phyloP scores from a whole-genome alignment of 1,284 basidiomycete species.

The Trichosporon inkin region DNA sequence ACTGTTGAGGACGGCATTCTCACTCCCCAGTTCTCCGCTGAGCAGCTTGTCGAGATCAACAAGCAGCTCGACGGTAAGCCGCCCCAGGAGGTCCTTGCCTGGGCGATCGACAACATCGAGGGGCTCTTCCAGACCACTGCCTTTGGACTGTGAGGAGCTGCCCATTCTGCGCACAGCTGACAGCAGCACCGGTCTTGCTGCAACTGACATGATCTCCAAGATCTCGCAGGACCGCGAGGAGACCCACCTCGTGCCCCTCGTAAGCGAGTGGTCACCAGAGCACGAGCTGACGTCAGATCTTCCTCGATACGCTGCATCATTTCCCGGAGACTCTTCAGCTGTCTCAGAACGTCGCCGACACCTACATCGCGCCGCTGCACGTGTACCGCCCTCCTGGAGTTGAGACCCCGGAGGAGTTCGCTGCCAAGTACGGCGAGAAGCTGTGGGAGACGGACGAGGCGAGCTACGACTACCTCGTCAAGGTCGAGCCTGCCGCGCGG shows the following conservation, averaged over 20 bases:
- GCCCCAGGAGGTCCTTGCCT: slow-evolving; percentile 75
- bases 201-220: slow-evolving; percentile 86
- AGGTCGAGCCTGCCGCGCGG: slow-evolving; percentile 89
- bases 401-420: slow-evolving; percentile 68
- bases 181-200: slow-evolving; percentile 70
- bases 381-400: slow-evolving; percentile 77
- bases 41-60: slow-evolving; percentile 67
- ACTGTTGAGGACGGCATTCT: slow-evolving; percentile 27
- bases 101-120: slow-evolving; percentile 71
- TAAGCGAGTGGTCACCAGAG: slow-evolving; percentile 17
- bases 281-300: slow-evolving; percentile 56
- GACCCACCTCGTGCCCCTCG: slow-evolving; percentile 52
- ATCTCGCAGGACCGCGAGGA: slow-evolving; percentile 53
- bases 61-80: slow-evolving; percentile 63
- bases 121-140: slow-evolving; percentile 84
- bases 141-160: slow-evolving; percentile 63
- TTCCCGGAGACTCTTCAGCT: slow-evolving; percentile 89
- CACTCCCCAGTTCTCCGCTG: slow-evolving; percentile 60
- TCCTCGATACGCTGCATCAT: slow-evolving; percentile 95
- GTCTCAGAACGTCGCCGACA: slow-evolving; percentile 70
- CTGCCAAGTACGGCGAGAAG: slow-evolving; percentile 70
- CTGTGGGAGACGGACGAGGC: slow-evolving; percentile 88
- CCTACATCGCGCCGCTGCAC: slow-evolving; percentile 69
- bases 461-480: slow-evolving; percentile 87
- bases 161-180: neutral